phyloP scores from a whole-genome alignment of 345 rosid species.

The Salix exigua region DNA sequence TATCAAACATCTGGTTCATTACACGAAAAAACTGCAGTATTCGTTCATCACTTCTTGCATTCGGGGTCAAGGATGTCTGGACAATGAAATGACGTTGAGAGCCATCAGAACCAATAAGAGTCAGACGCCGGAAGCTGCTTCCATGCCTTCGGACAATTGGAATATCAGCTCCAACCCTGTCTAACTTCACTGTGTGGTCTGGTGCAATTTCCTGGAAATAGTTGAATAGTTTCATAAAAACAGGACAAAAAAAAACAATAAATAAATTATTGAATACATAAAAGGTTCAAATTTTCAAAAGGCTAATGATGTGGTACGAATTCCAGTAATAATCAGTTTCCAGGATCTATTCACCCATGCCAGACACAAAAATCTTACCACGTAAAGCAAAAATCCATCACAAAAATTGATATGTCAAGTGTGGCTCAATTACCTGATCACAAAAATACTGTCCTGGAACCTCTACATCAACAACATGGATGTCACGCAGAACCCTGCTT shows the following conservation, averaged over 20 bases:
- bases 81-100: constrained; percentile 93
- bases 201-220: constrained; percentile 79
- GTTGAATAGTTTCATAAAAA: neutral
- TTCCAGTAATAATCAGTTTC: neutral
- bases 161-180: constrained; percentile 89
- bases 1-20: constrained; percentile 99
- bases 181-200: constrained; percentile 89
- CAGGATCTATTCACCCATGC: neutral
- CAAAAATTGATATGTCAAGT: neutral
- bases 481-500: constrained; percentile 86
- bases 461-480: constrained; percentile 97
- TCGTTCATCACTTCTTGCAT: constrained; percentile 96
- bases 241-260: neutral
- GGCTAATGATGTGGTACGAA: neutral
- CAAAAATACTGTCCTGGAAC: constrained; percentile 97
- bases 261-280: too few relatives aligned
- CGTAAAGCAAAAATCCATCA: neutral
- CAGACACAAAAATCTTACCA: neutral
- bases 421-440: constrained; percentile 61
- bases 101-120: constrained; percentile 95
- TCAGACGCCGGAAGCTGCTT: constrained; percentile 95
- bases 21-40: constrained; percentile 96
- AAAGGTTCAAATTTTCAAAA: neutral
- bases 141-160: constrained; percentile 98
- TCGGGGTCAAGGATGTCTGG: constrained; percentile 98